Evolutionary conservation across 2,329 filamentous ascomycete genomes (phyloP).

Genomic region (Paecilomyces sp.): DNA sequence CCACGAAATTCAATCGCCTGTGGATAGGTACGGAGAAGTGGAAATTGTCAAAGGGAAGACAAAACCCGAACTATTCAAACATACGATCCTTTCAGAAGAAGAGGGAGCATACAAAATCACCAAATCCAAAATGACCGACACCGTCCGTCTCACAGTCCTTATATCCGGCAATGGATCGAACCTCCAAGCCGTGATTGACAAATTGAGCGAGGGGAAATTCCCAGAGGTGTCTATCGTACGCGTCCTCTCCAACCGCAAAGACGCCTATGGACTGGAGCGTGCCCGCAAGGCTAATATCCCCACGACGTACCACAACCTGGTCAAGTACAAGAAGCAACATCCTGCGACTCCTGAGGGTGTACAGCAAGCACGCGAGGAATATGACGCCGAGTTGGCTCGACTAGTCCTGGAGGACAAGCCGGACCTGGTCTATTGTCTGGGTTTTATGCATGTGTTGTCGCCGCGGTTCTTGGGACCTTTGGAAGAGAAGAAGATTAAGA

Average conservation of each 20-base stretch:
- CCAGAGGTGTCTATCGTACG: slow-evolving; percentile 50
- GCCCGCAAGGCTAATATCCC: slow-evolving; percentile 58
- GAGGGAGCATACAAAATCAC: neutral
- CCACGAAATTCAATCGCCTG: neutral
- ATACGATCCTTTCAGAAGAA: neutral
- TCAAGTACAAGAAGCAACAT: slow-evolving; percentile 66
- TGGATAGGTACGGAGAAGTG: neutral
- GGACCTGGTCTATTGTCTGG: slow-evolving; percentile 71
- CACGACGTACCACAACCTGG: slow-evolving; percentile 73
- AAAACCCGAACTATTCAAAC: neutral
- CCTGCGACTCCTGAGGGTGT: slow-evolving; percentile 45
- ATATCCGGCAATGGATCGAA: slow-evolving; percentile 71
- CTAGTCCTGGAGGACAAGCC: slow-evolving; percentile 60
- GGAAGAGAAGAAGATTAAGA: slow-evolving; percentile 52
- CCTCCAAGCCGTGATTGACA: slow-evolving; percentile 68
- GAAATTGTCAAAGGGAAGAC: neutral
- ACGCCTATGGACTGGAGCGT: slow-evolving; percentile 57
- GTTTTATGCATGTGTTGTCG: slow-evolving; percentile 81
- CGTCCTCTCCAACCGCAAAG: slow-evolving; percentile 60
- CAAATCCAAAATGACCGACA: slow-evolving; percentile 3
- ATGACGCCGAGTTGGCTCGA: slow-evolving; percentile 67
- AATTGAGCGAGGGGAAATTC: slow-evolving; percentile 41
- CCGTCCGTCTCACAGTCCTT: slow-evolving; percentile 56
- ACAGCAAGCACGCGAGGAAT: slow-evolving; percentile 53
- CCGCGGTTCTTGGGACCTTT: slow-evolving; percentile 63